Conservation (phyloP, 108 stramenopile species). For the Bacterosira constricta region DNA sequence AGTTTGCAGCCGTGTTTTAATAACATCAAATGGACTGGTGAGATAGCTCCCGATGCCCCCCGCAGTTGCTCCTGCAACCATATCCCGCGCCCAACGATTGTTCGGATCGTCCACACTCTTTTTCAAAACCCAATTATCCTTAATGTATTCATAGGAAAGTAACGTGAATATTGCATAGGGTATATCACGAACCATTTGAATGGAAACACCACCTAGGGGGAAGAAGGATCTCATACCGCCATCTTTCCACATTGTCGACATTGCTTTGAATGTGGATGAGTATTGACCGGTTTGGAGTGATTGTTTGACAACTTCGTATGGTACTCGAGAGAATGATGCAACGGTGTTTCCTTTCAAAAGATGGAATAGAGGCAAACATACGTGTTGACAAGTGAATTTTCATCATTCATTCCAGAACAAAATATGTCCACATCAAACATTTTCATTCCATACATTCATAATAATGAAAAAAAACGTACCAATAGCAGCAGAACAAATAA, state of each 20-base stretch:
- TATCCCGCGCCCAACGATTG: slow-evolving; percentile 60
- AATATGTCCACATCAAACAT: too few species aligned
- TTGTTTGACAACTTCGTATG: slow-evolving; percentile 96
- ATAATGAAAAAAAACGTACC: slow-evolving; percentile 23
- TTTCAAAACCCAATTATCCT: slow-evolving; percentile 51
- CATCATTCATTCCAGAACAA: too few species aligned
- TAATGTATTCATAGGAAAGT: slow-evolving; percentile 90
- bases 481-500: slow-evolving; percentile 85
- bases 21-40: slow-evolving; percentile 94
- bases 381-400: too few species aligned
- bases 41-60: slow-evolving; percentile 90
- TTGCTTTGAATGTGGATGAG: slow-evolving; percentile 64
- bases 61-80: slow-evolving; percentile 87
- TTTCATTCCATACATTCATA: too few species aligned
- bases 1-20: slow-evolving; percentile 93
- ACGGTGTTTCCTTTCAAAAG: slow-evolving; percentile 68
- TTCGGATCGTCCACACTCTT: slow-evolving; percentile 29
- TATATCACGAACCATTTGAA: slow-evolving; percentile 94
- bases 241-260: slow-evolving; percentile 57
- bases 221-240: slow-evolving; percentile 81
- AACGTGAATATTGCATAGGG: slow-evolving; percentile 96
- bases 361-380: too few species aligned
- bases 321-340: slow-evolving; percentile 91
- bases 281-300: slow-evolving; percentile 90
- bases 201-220: slow-evolving; percentile 83